Percentiles rank a stretch among this genome's conserved stretches.
Conservation (phyloP, 495 filamentous ascomycete species). For the Hypoxylon perforatum region DNA sequence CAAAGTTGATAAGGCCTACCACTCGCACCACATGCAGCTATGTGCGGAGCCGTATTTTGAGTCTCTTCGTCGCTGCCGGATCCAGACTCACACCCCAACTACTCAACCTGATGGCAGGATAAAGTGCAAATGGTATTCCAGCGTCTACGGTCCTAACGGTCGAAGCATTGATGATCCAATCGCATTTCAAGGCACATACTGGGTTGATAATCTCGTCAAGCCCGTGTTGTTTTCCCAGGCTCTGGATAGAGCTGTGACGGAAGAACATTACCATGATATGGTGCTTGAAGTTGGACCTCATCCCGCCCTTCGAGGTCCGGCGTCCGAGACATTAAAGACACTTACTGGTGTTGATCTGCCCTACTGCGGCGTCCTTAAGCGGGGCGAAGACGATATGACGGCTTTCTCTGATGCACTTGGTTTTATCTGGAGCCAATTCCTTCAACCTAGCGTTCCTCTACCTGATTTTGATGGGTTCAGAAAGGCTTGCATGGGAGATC, state of each 20-base stretch:
- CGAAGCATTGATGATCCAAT: conserved; percentile 20
- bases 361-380: conserved; percentile 40
- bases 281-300: conserved; percentile 64
- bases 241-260: conserved; percentile 43
- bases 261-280: conserved; percentile 33
- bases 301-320: conserved; percentile 56
- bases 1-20: conserved; percentile 62
- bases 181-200: conserved; percentile 42
- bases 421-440: conserved; percentile 43
- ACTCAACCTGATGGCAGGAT: too few species aligned
- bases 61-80: not conserved
- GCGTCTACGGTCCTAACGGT: conserved; percentile 23
- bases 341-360: conserved; percentile 27
- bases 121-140: conserved; percentile 39
- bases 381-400: conserved; percentile 36
- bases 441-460: not conserved
- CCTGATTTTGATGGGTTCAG: not conserved
- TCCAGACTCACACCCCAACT: conserved; percentile 17
- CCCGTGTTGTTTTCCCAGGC: conserved; percentile 63
- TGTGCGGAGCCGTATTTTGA: conserved; percentile 18
- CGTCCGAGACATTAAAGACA: conserved; percentile 38
- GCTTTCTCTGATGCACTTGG: conserved; percentile 49
- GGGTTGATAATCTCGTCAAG: conserved; percentile 57
- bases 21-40: conserved; percentile 60
- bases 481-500: not conserved